Base-by-base conservation (phyloP, 805 yeast genomes). In the Candida yuanshanica region DNA sequence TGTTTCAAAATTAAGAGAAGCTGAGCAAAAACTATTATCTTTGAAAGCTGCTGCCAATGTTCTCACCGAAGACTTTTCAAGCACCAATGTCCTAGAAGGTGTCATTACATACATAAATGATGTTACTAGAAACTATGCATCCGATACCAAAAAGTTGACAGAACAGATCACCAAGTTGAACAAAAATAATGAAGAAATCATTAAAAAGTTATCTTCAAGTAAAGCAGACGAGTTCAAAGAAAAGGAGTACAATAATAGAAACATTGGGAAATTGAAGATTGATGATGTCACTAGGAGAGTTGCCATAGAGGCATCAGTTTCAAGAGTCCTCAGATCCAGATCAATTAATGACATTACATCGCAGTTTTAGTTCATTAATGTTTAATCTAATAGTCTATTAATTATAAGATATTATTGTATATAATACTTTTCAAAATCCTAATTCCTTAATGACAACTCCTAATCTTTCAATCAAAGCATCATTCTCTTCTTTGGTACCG, bases 401-500 rank as follows among this genome's bases (percentile, higher is more conserved):
- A n/a, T 9, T 36, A 24, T 17, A 20, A 7, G 33, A 17, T 35
- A 31, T 14, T 16, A 26, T 6, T 20, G 16, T 7, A 20, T 35
- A 14, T 24, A 17, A 24, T 27, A 11, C 31, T 16, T 24, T 9
- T 20, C 5, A 29, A 10, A 20, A 16, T 12, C 21, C 25, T 10
- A 47, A 34, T 37, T 56, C 57, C 10, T 53, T 39, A 26, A 70
- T 48, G 6, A 63, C 60, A 25, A 57, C 56, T 29, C 53, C 50
- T 35, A 87, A 67, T 55, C 73, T 77, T 29, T 67, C 55, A 8
- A 90, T 56, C 37, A 93, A 61, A 7, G 53, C 45, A 36, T 66
- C 60, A 53, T 88, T 91, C 63, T 93, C 98, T 41, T 74, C 77
- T 20, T 61, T 65, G 1, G 96, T 89, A 14, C 99, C 99, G 25